Percentiles rank a stretch among this genome's conserved stretches.
phyloP scores from a whole-genome alignment of 768 basidiomycete genomes.

The Pisolithus marmoratus region DNA sequence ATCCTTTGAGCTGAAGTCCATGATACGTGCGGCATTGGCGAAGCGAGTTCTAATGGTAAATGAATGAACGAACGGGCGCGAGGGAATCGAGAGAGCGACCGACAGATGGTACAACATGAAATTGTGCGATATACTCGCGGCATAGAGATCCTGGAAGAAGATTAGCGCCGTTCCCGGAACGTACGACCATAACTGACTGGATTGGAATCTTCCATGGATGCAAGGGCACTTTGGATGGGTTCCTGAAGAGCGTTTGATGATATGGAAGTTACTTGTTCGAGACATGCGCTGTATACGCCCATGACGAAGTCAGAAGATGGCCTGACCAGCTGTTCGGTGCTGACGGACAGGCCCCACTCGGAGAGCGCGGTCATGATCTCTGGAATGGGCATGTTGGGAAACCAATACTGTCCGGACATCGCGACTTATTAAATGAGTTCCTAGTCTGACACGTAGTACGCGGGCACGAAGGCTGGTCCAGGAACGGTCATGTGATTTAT shows the following conservation, averaged over 20 bases:
- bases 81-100: not conserved
- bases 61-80: not conserved
- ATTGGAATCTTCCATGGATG: slow-evolving; percentile 45
- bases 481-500: slow-evolving; percentile 21
- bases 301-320: slow-evolving; percentile 71
- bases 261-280: slow-evolving; percentile 66
- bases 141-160: slow-evolving; percentile 56
- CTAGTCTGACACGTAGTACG: not conserved
- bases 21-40: slow-evolving; percentile 65
- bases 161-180: not conserved
- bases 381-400: slow-evolving; percentile 56
- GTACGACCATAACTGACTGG: slow-evolving; percentile 37
- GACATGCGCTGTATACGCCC: slow-evolving; percentile 61
- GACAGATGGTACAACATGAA: slow-evolving; percentile 69
- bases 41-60: slow-evolving; percentile 50
- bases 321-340: slow-evolving; percentile 58
- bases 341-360: slow-evolving; percentile 65
- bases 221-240: slow-evolving; percentile 51
- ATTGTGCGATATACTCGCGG: slow-evolving; percentile 52
- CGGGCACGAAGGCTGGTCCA: not conserved
- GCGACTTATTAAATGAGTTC: no score
- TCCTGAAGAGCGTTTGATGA: slow-evolving; percentile 52
- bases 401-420: slow-evolving; percentile 43
- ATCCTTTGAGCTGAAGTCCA: slow-evolving; percentile 75
- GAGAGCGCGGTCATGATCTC: slow-evolving; percentile 63